phyloP scores from a whole-genome alignment of 176 grass and related monocot species.

The Eremochloa ophiuroides region DNA sequence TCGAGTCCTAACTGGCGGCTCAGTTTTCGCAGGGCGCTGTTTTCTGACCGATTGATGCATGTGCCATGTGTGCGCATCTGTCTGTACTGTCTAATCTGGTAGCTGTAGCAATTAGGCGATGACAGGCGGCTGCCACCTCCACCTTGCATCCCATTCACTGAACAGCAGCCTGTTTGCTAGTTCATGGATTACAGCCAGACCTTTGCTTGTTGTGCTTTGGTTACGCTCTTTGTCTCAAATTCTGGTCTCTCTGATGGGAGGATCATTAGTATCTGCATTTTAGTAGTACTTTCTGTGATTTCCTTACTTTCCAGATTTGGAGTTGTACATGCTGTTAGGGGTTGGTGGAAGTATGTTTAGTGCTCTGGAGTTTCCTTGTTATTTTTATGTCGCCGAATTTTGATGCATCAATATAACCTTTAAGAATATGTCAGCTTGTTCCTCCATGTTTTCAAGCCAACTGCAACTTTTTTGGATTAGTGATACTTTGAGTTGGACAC shows the following conservation, averaged over 20 bases:
- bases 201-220: not conserved
- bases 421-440: not conserved
- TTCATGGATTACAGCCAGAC: not conserved
- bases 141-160: not conserved
- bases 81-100: not conserved
- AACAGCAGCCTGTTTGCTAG: not conserved
- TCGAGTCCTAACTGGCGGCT: not conserved
- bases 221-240: not conserved
- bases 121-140: not conserved
- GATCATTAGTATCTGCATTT: not conserved
- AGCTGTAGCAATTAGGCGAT: not conserved
- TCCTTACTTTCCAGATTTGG: not conserved
- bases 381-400: not conserved
- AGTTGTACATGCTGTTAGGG: not conserved
- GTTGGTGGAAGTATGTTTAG: not conserved
- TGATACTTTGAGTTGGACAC: not conserved
- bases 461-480: not conserved
- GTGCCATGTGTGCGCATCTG: not conserved
- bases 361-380: not conserved
- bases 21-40: not conserved
- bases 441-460: not conserved
- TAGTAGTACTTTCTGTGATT: not conserved
- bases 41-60: slow-evolving; percentile 1
- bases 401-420: not conserved
- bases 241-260: not conserved